A percentile compares a stretch with the other conserved stretches of the same genome.
Evolutionary conservation across 768 basidiomycete genomes (phyloP).

Genomic region (Auricularia heimuer): DNA sequence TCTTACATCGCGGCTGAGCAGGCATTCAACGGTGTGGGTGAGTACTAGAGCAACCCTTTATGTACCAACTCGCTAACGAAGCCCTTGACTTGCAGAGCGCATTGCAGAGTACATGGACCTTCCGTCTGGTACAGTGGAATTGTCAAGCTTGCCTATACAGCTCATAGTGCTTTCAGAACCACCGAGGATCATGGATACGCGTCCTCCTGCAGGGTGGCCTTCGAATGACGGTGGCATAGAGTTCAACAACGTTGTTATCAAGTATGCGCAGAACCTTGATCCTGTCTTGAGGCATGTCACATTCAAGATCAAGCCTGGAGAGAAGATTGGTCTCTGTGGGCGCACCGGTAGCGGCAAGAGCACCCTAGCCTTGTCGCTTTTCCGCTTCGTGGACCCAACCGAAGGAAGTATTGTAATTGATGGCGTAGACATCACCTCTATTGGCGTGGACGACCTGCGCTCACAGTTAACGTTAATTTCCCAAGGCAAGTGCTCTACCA

Average conservation of each 20-base stretch:
- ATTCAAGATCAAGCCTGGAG: conserved; percentile 48
- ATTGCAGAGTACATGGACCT: conserved; percentile 61
- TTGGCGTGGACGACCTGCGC: conserved; percentile 30
- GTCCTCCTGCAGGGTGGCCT: conserved; percentile 70
- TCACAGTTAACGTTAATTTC: conserved; percentile 8
- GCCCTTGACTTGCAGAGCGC: conserved; percentile 42
- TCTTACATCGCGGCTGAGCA: neutral
- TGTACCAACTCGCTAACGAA: too few relatives aligned
- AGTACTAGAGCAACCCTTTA: neutral
- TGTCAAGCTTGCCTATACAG: too few relatives aligned
- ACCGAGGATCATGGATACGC: conserved; percentile 44
- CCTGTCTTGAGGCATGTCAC: conserved; percentile 47
- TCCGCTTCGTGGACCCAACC: conserved; percentile 25
- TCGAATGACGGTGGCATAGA: conserved; percentile 40
- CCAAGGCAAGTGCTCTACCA: neutral
- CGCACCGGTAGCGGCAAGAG: conserved; percentile 4
- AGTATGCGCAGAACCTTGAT: conserved; percentile 54
- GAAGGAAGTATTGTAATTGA: conserved; percentile 25
- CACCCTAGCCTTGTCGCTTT: conserved; percentile 21
- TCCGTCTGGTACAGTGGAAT: conserved; percentile 21
- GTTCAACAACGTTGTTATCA: conserved; percentile 49
- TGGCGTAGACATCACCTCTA: conserved; percentile 24
- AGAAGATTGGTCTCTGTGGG: conserved; percentile 60
- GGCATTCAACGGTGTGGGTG: neutral
- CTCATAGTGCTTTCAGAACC: conserved; percentile 36